Evolutionary conservation across 225 moss, liverwort and hornwort species (phyloP), one percentile per base, ranked within the genome.

Genomic region (Pseudisothecium myosuroides): DNA sequence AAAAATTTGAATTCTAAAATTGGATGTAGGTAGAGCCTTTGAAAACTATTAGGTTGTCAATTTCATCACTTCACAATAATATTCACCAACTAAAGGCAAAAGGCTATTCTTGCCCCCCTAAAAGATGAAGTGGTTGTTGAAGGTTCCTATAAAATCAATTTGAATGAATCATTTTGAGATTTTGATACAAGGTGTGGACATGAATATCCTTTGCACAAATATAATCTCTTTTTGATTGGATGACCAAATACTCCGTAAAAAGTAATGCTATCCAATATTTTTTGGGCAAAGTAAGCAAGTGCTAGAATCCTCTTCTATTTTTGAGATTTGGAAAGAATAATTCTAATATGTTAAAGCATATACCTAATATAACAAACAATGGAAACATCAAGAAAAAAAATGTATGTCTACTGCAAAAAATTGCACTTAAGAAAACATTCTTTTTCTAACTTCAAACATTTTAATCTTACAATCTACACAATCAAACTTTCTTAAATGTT

Each of bases 171-270:
- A 9, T 14, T 52, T 45, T 52, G 22, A 36, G 22, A 34, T 22
- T 45, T 52, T 54, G 32, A 37, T 77, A 9, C 15, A 14, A 36
- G 52, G 15, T 24, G 9, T 32, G 1, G 36, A 36, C 4, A 24
- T 36, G 10, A 16, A 37, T 16, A 36, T 54, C 14, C 15, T 23
- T 15, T 37, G 2, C 0, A 36, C 1, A 1, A 36, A 54, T 9
- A 4, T 2, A 23, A 36, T 54, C 0, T 36, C 1, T 52, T 24
- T 54, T 2, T 22, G 4, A 37, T 23, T 1, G 0, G 2, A 12
- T 32, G 32, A 50, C 2, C 5, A 20, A 50, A 21, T 14, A n/a
- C n/a, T n/a, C n/a, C n/a, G n/a, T n/a, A 4, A 9, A 50, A 52
- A 52, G 36, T 54, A 1, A 50, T 37, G 6, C 14, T 29, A 36